phyloP scores from a whole-genome alignment of 371 early-diverging fungal species.

The Apophysomyces variabilis region DNA sequence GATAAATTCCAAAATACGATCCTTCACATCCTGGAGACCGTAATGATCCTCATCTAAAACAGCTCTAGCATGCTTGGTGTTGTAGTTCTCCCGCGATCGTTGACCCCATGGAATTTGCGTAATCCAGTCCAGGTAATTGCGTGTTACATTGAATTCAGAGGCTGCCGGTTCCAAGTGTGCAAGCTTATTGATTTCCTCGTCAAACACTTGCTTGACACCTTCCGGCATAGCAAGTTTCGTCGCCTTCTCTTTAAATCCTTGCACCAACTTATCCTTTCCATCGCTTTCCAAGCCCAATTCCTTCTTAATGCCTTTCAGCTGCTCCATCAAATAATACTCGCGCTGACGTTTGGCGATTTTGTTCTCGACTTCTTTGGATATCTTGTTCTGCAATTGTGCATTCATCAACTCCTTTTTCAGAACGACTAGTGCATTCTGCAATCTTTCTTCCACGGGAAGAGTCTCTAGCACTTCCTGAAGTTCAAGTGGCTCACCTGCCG shows the following conservation, averaged over 20 bases:
- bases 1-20: constrained; percentile 96
- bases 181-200: constrained; percentile 95
- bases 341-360: constrained; percentile 96
- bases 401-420: constrained; percentile 97
- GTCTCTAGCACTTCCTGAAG: constrained; percentile 92
- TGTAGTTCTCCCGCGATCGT: constrained; percentile 87
- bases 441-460: constrained; percentile 86
- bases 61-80: constrained; percentile 76
- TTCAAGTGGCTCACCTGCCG: constrained; percentile 89
- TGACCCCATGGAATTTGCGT: constrained; percentile 97
- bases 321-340: constrained; percentile 98
- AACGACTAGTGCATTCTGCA: constrained; percentile 89
- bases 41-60: constrained; percentile 98
- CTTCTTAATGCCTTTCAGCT: constrained; percentile 97
- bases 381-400: constrained; percentile 95
- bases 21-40: constrained; percentile 98
- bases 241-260: constrained; percentile 88
- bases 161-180: constrained; percentile 95
- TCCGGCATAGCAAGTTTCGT: constrained; percentile 87
- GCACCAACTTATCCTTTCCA: constrained; percentile 96
- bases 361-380: constrained; percentile 94
- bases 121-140: constrained; percentile 97
- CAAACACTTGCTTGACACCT: constrained; percentile 91
- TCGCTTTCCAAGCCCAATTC: constrained; percentile 96
- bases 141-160: constrained; percentile 95